Evolutionary conservation across 2,329 filamentous ascomycete genomes (phyloP), one percentile per base, ranked within the genome.

Genomic region (Beauveria scarabaeidicola): DNA sequence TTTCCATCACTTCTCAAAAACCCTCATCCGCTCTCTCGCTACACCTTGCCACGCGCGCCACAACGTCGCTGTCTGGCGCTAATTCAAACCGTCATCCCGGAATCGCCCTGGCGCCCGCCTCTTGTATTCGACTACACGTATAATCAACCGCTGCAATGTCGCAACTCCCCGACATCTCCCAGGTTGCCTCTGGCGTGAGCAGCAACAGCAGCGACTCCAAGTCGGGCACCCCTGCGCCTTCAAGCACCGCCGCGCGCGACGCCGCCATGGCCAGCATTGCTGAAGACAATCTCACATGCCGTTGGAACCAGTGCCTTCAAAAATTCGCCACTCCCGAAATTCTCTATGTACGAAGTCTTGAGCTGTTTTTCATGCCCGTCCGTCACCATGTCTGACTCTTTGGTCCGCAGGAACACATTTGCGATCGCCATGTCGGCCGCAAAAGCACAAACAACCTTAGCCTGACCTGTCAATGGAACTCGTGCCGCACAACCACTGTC

Each of bases 371-470:
- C 40, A 11, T 15, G 11, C 32, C 11, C 32, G 32, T 36, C 2
- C n/a, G 15, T 3, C 29, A 38, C 25, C 13, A 36, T 52, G 21
- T 38, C 58, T 64, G 25, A 64, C 61, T 50, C 4, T 7, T 23
- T 4, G 8, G 5, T 8, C 7, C 48, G 44, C 68, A 97, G 92
- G 93, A 97, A 69, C 94, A 99, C 75, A 92, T 99, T 66, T 97
- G 94, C 76, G 94, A 97, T 74, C 90, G 91, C 70, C 94, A 99
- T 80, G 92, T 99, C 72, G 94, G 94, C 65, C 91, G 94, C 76
- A 99, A 99, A 81, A 96, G 90, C 78, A 99, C 94, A 71, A 97
- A 97, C 80, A 99, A 99, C 77, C 81, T 99, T 70, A 97, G 94
- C 75, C 77, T 99, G 72, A 97, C 91, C 58, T 99, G 94, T 77